These are phyloP conservation scores for Colletotrichum sp. DNA, from an alignment of 2,329 filamentous ascomycete species.

Conservation along the genomic window DNA sequence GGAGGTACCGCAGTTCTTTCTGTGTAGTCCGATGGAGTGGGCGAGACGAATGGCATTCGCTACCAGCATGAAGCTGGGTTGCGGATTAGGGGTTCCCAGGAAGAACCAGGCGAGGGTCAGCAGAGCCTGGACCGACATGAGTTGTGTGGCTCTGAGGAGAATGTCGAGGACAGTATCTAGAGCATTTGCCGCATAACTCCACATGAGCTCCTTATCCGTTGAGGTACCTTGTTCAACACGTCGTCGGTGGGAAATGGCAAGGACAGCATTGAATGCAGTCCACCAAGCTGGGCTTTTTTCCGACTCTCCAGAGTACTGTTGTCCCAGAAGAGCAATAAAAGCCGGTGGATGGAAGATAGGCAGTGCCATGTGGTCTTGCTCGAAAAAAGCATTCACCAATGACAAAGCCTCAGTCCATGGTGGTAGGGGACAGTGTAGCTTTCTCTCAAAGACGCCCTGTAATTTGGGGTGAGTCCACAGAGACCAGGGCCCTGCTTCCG, in stretches of 20 bases:
- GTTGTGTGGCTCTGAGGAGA: background rate
- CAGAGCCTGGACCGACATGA: background rate
- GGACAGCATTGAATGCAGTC: background rate
- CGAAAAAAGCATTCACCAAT: background rate
- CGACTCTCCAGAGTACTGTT: background rate
- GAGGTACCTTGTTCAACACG: background rate
- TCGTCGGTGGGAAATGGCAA: rapidly evolving
- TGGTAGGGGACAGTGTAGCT: background rate
- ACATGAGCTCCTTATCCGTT: background rate
- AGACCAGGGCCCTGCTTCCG: background rate
- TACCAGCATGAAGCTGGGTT: background rate
- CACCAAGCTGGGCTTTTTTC: background rate
- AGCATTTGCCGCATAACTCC: background rate
- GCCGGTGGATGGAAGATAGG: background rate
- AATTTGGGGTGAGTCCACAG: background rate
- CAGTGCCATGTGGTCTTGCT: background rate
- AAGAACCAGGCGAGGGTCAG: background rate
- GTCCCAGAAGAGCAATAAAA: background rate
- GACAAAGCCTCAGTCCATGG: background rate
- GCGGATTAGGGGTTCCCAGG: background rate
- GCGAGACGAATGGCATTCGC: background rate
- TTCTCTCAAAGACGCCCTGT: slow-evolving; percentile 6
- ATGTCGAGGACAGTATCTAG: background rate
- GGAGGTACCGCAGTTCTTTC: background rate
- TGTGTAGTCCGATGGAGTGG: background rate